Conservation (phyloP, 139 green algal species). For the Astrephomene gubernaculifera region DNA sequence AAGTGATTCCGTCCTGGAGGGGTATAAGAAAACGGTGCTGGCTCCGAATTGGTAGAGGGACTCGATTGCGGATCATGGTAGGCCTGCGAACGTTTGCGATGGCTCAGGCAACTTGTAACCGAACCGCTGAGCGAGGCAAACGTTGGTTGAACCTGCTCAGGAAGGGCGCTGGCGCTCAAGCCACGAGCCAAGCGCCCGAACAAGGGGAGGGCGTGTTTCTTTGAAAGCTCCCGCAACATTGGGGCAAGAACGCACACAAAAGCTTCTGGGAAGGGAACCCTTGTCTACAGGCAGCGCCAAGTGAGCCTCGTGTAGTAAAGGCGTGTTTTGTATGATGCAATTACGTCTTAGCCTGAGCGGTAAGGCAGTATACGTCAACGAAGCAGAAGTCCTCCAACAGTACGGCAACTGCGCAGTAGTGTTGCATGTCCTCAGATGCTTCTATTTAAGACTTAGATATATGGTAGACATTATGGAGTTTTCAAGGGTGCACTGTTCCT, state of each 20-base stretch:
- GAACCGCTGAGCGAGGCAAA: not conserved
- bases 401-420: not conserved
- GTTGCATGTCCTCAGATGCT: too few relatives aligned
- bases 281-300: not conserved
- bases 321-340: not conserved
- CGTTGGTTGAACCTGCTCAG: conserved; percentile 13
- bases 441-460: too few relatives aligned
- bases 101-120: not conserved
- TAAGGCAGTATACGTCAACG: not conserved
- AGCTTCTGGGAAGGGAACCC: not conserved
- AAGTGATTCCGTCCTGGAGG: conserved; percentile 94
- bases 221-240: conserved; percentile 41
- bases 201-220: conserved; percentile 35
- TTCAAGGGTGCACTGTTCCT: too few relatives aligned
- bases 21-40: conserved; percentile 73
- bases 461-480: too few relatives aligned
- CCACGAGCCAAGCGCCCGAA: not conserved
- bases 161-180: conserved; percentile 18
- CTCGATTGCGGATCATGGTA: conserved; percentile 13
- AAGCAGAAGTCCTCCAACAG: not conserved
- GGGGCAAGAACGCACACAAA: not conserved
- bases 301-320: not conserved
- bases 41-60: not conserved
- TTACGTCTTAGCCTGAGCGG: not conserved
- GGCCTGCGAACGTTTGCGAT: not conserved